Evolutionary conservation across 2,329 filamentous ascomycete genomes (phyloP).

Genomic region (Drechslera avenae): DNA sequence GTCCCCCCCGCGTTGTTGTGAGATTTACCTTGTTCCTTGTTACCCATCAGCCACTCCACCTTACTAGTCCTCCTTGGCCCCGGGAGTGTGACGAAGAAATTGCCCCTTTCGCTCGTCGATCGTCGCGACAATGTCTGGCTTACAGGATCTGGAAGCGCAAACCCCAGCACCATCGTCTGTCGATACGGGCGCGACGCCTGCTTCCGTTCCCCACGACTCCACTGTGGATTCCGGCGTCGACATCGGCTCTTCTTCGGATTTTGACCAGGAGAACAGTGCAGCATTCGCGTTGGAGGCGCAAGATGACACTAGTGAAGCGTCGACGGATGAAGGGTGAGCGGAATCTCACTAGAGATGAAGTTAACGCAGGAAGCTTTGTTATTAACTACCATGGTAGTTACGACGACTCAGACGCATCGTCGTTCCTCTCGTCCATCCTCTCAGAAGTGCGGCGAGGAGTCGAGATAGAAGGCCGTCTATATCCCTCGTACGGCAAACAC

Average conservation of each 20-base stretch:
- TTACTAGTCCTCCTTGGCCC: not conserved
- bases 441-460: slow-evolving; percentile 30
- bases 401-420: slow-evolving; percentile 27
- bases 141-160: not conserved
- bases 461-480: slow-evolving; percentile 26
- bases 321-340: slow-evolving; percentile 29
- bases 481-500: slow-evolving; percentile 29
- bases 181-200: not conserved
- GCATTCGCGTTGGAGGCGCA: slow-evolving; percentile 23
- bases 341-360: too few relatives aligned
- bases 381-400: slow-evolving; percentile 19
- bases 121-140: not conserved
- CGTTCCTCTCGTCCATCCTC: slow-evolving; percentile 20
- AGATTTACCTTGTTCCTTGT: not conserved
- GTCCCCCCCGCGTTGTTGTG: not conserved
- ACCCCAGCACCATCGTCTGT: not conserved
- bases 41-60: not conserved
- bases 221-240: slow-evolving; percentile 25
- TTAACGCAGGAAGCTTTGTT: not conserved
- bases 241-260: slow-evolving; percentile 14
- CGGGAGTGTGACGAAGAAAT: not conserved
- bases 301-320: slow-evolving; percentile 23
- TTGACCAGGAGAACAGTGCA: slow-evolving; percentile 29
- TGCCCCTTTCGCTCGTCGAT: not conserved
- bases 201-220: not conserved